Evolutionary conservation across 192 early-diverging fungal genomes (phyloP).

Genomic region (Coemansia sp.): DNA sequence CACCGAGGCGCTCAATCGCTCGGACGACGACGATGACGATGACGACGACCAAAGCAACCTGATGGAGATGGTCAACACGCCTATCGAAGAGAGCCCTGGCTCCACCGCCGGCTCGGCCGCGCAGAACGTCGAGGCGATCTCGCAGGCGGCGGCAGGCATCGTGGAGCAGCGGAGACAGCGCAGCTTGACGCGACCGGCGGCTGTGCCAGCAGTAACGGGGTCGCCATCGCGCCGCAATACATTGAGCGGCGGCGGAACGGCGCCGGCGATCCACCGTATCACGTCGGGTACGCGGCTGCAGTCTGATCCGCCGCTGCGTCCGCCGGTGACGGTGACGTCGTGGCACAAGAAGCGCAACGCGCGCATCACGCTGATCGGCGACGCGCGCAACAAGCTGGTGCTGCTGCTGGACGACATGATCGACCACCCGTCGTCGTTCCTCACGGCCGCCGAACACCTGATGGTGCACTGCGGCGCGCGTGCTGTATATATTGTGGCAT

Average conservation of each 20-base stretch:
- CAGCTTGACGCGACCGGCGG: conserved; percentile 20
- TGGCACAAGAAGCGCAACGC: conserved; percentile 58
- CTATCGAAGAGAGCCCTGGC: conserved; percentile 31
- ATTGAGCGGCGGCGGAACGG: conserved; percentile 6
- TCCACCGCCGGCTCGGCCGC: conserved; percentile 3
- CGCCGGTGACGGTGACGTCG: conserved; percentile 52
- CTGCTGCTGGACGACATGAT: conserved; percentile 98
- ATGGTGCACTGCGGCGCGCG: conserved; percentile 78
- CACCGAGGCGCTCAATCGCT: conserved; percentile 52
- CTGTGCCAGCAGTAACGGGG: conserved; percentile 26
- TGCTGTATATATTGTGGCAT: conserved; percentile 86
- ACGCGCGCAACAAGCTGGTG: conserved; percentile 80
- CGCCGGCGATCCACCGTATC: conserved; percentile 41
- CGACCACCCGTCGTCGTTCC: conserved; percentile 84
- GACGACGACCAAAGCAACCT: conserved; percentile 47
- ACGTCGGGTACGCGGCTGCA: conserved; percentile 54
- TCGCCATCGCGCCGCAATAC: conserved; percentile 14
- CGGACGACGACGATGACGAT: conserved; percentile 51
- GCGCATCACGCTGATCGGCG: conserved; percentile 86
- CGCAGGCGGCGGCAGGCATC: conserved; percentile 35
- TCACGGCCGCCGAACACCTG: conserved; percentile 88
- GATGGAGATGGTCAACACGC: conserved; percentile 58
- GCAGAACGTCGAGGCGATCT: conserved; percentile 44
- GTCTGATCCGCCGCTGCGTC: conserved; percentile 48
- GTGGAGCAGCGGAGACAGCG: conserved; percentile 32